Conservation (phyloP, 1,284 basidiomycete species). For the Cryptococcus sp. region DNA sequence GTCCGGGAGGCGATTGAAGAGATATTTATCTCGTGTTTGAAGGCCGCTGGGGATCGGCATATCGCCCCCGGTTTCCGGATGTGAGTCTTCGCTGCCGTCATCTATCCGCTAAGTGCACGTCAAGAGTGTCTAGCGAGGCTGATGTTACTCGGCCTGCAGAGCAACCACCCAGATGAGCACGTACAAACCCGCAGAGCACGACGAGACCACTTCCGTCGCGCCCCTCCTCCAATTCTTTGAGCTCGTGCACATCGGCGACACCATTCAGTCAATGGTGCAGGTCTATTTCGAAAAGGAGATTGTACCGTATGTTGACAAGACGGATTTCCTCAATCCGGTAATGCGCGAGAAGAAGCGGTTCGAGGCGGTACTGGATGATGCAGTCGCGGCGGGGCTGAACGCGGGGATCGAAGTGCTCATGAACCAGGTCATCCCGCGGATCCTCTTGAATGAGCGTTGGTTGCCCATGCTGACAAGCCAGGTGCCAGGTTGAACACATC, state of each 20-base stretch:
- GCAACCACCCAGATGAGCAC: conserved; percentile 78
- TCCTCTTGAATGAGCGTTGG: too few relatives aligned
- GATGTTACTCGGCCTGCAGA: conserved; percentile 48
- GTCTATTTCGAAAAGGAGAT: conserved; percentile 97
- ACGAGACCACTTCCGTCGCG: conserved; percentile 72
- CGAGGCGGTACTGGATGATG: conserved; percentile 86
- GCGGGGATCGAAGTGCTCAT: conserved; percentile 93
- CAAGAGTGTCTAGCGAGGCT: background rate
- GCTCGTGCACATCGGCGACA: conserved; percentile 93
- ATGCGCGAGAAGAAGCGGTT: conserved; percentile 96
- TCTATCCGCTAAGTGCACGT: background rate
- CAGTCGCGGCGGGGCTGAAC: conserved; percentile 87
- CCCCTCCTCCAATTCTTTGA: conserved; percentile 96
- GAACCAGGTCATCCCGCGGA: conserved; percentile 91
- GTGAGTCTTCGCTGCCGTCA: conserved; percentile 54
- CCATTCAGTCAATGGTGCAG: conserved; percentile 94
- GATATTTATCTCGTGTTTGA: conserved; percentile 78
- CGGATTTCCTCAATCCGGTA: conserved; percentile 88
- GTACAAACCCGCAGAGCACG: conserved; percentile 82
- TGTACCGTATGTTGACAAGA: conserved; percentile 79
- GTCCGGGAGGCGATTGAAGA: conserved; percentile 90
- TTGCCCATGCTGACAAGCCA: too few relatives aligned
- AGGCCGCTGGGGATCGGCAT: conserved; percentile 73
- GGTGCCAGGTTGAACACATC: conserved; percentile 79
- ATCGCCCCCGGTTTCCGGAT: conserved; percentile 76